These are phyloP conservation scores for Aspergillus fumigatiaffinis DNA, from an alignment of 2,329 filamentous ascomycete genomes.

Conservation along the genomic window DNA sequence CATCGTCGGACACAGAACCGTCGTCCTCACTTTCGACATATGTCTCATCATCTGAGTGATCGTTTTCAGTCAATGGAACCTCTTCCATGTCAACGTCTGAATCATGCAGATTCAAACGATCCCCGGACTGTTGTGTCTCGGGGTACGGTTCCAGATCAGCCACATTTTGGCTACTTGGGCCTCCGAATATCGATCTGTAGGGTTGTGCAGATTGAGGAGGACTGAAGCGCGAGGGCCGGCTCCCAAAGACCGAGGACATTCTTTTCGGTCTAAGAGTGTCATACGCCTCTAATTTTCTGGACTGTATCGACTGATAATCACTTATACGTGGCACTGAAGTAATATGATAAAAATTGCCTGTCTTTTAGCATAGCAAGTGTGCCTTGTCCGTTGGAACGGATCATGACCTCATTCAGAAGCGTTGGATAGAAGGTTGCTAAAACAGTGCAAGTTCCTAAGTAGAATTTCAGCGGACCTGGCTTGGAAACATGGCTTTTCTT, in stretches of 20 bases:
- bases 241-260: constrained; percentile 28
- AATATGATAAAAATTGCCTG: not conserved
- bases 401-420: not conserved
- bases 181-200: constrained; percentile 28
- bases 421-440: not conserved
- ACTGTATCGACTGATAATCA: not conserved
- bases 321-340: not conserved
- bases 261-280: constrained; percentile 1
- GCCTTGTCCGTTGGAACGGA: too few species aligned
- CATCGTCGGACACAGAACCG: constrained; percentile 10
- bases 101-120: constrained; percentile 12
- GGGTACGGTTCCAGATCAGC: constrained; percentile 9
- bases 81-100: constrained; percentile 20
- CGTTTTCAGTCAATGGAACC: constrained; percentile 12
- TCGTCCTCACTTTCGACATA: constrained; percentile 19
- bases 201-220: constrained; percentile 29
- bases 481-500: not conserved
- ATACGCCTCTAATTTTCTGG: too few species aligned
- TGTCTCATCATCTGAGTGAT: constrained; percentile 23
- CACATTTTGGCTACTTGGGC: constrained; percentile 20
- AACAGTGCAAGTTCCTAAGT: not conserved
- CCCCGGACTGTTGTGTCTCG: constrained; percentile 3
- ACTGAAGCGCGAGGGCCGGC: constrained; percentile 17
- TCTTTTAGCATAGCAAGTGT: not conserved
- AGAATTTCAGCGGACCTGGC: not conserved